Evolutionary conservation across 1,139 yeast species (phyloP), one percentile per base, ranked within the genome.

Genomic region (Arxiozyma heterogenica): DNA sequence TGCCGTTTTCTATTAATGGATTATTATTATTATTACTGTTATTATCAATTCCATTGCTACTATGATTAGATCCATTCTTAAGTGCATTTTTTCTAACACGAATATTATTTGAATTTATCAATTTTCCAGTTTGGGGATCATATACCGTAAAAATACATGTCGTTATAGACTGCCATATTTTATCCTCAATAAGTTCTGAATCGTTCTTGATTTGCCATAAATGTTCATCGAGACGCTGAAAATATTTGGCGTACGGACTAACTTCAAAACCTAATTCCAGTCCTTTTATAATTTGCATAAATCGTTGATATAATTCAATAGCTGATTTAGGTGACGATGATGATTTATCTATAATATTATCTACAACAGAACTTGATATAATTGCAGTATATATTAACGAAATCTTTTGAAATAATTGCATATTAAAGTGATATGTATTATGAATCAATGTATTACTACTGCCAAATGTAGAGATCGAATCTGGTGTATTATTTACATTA

Each of bases 251-350:
- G 54, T 68, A 68, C 17, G 70, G 70, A 41, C 67, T 62, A 0
- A 57, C 60, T 38, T 64, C 69, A 54, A 58, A 63, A 47, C 69
- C 63, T 45, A 67, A 55, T 43, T 64, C 65, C 47, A 69, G 53
- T 53, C 65, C 70, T 52, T 63, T 64, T 11, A 68, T 54, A 8
- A 68, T 67, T 54, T 66, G 69, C 50, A 62, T 65, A 50, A 69
- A 68, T 43, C 68, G 57, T 55, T 67, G 70, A 54, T 60, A 68
- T 41, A 69, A 55, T 54, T 68, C 71, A 21, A 67, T 66, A 25
- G 68, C 60, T 1, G 69, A 64, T 53, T 66, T 67, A 15, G 68
- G 68, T 17, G 68, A 62, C 7, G 65, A 63, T 3, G 70, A 59
- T 42, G 58, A 60, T 47, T 65, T 67, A 54, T 63, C 66, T 39